Evolutionary conservation across 768 basidiomycete genomes (phyloP).

Genomic region (Lanmaoa rubissima): DNA sequence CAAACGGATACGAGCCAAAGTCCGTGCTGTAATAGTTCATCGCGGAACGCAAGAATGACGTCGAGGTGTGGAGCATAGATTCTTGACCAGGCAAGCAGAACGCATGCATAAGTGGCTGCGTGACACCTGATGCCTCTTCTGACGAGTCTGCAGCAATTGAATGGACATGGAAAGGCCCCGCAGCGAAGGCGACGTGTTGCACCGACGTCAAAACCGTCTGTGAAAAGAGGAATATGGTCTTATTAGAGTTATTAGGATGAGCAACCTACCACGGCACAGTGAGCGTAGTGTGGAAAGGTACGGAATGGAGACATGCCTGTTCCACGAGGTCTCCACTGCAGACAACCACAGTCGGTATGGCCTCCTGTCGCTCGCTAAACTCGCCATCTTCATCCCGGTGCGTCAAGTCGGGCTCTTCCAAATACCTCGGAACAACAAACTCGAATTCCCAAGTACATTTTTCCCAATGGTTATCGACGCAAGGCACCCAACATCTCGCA

Average conservation of each 20-base stretch:
- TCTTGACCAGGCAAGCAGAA: slow-evolving; percentile 94
- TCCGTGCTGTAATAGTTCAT: slow-evolving; percentile 92
- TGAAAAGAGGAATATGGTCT: slow-evolving; percentile 91
- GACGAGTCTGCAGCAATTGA: slow-evolving; percentile 62
- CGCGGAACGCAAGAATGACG: slow-evolving; percentile 76
- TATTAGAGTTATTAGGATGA: slow-evolving; percentile 90
- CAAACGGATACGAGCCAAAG: slow-evolving; percentile 94
- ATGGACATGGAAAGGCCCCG: slow-evolving; percentile 87
- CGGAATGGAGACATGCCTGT: slow-evolving; percentile 55
- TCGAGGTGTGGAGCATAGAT: slow-evolving; percentile 62
- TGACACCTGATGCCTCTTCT: slow-evolving; percentile 60
- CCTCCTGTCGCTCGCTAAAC: slow-evolving; percentile 49
- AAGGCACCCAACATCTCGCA: slow-evolving; percentile 99
- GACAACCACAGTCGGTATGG: slow-evolving; percentile 79
- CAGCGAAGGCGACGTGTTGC: slow-evolving; percentile 96
- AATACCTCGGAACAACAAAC: slow-evolving; percentile 84
- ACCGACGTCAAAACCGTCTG: slow-evolving; percentile 85
- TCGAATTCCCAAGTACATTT: slow-evolving; percentile 99
- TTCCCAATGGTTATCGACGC: slow-evolving; percentile 92
- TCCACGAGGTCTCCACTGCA: slow-evolving; percentile 95
- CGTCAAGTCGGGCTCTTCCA: slow-evolving; percentile 51
- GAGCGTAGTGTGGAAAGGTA: slow-evolving; percentile 1
- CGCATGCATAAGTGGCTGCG: slow-evolving; percentile 79
- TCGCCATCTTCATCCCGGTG: slow-evolving; percentile 43
- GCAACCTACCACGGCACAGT: slow-evolving; percentile 56